Conservation (phyloP, 78 protist genomes). For the Capsaspora owczarzaki region DNA sequence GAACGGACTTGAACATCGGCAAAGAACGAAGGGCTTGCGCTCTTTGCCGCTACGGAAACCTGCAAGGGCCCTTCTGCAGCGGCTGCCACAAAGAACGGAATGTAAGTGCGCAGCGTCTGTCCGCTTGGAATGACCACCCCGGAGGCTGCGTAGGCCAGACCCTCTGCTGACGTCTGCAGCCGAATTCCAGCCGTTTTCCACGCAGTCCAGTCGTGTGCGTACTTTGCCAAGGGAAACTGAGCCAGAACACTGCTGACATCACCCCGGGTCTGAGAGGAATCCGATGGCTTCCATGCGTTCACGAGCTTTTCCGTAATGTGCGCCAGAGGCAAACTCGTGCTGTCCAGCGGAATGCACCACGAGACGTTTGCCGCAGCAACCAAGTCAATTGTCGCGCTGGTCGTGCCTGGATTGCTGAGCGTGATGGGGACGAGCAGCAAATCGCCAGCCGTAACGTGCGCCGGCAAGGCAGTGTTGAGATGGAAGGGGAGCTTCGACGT, state of each 20-base stretch:
- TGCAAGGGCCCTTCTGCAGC: too few species aligned
- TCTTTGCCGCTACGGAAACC: background rate
- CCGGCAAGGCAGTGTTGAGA: background rate
- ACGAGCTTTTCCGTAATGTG: background rate
- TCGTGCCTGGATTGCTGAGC: background rate
- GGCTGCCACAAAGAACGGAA: too few species aligned
- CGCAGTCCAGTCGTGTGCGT: too few species aligned
- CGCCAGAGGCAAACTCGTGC: background rate
- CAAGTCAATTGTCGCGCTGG: too few species aligned
- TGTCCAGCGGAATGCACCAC: background rate
- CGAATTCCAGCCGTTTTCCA: too few species aligned
- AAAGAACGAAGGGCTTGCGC: background rate
- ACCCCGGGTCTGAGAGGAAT: background rate
- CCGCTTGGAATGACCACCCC: too few species aligned
- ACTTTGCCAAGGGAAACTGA: too few species aligned
- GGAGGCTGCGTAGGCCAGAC: too few species aligned
- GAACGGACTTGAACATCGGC: background rate
- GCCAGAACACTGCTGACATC: too few species aligned
- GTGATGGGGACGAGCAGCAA: slow-evolving; percentile 1
- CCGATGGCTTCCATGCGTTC: background rate
- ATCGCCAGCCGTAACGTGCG: slow-evolving; percentile 8
- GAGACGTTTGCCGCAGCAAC: background rate
- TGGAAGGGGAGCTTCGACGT: background rate
- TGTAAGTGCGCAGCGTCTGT: too few species aligned
- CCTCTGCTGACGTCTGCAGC: too few species aligned